phyloP scores from a whole-genome alignment of 2,329 filamentous ascomycete genomes.

The Aureobasidium mangrovei region DNA sequence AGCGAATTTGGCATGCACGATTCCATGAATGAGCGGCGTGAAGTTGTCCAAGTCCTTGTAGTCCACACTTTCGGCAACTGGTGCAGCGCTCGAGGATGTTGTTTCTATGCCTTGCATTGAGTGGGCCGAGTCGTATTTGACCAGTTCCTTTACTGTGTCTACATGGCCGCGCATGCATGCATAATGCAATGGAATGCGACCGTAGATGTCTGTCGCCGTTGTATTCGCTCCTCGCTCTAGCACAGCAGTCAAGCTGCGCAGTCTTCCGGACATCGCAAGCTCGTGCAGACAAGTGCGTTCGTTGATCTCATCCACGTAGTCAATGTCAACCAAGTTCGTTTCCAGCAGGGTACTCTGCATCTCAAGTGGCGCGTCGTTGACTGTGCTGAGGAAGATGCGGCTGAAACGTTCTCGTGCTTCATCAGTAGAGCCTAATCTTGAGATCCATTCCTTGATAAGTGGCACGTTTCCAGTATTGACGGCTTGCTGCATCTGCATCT shows the following conservation, averaged over 20 bases:
- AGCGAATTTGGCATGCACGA: slow-evolving; percentile 74
- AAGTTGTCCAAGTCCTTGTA: slow-evolving; percentile 94
- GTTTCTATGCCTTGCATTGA: slow-evolving; percentile 24
- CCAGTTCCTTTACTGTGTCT: slow-evolving; percentile 68
- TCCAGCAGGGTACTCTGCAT: slow-evolving; percentile 69
- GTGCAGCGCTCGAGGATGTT: slow-evolving; percentile 37
- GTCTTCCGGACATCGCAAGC: slow-evolving; percentile 86
- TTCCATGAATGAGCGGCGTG: slow-evolving; percentile 88
- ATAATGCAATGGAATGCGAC: slow-evolving; percentile 87
- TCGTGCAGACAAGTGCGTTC: slow-evolving; percentile 94
- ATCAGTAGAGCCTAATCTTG: slow-evolving; percentile 54
- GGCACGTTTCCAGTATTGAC: slow-evolving; percentile 73
- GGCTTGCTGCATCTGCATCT: slow-evolving; percentile 79
- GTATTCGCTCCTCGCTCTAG: slow-evolving; percentile 69
- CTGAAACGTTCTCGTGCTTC: slow-evolving; percentile 70
- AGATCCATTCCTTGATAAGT: slow-evolving; percentile 70
- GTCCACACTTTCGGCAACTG: slow-evolving; percentile 57
- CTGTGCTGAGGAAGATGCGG: slow-evolving; percentile 79
- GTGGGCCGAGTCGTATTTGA: slow-evolving; percentile 41
- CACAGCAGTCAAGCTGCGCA: slow-evolving; percentile 66
- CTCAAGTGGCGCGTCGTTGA: slow-evolving; percentile 72
- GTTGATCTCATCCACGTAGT: slow-evolving; percentile 94
- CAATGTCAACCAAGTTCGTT: slow-evolving; percentile 77
- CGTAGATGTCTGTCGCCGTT: slow-evolving; percentile 81
- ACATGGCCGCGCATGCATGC: slow-evolving; percentile 89